Conservation (phyloP, 768 basidiomycete species). For the Psilocybe azurescens region DNA sequence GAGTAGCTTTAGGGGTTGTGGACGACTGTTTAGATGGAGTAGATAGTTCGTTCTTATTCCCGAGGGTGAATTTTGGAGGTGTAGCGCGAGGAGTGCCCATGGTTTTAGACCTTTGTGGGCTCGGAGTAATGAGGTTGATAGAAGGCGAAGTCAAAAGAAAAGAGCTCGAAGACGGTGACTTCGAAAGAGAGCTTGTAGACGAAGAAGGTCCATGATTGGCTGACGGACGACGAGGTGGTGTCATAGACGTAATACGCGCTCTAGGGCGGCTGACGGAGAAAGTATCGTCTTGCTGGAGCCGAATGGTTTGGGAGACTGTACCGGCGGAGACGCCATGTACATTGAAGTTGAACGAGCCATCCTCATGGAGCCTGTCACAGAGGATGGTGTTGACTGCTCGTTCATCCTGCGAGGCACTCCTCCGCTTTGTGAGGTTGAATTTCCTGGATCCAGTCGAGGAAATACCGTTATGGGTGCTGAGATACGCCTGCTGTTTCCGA, state of each 20-base stretch:
- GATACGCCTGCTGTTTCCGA: conserved; percentile 38
- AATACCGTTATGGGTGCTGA: conserved; percentile 43
- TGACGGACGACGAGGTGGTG: conserved; percentile 33
- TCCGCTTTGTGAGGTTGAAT: conserved; percentile 24
- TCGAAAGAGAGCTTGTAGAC: conserved; percentile 28
- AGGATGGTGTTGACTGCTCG: conserved; percentile 20
- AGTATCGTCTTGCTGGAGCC: conserved; percentile 19
- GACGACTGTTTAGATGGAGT: conserved; percentile 24
- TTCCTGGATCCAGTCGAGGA: conserved; percentile 31
- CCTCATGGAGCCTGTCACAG: conserved; percentile 30
- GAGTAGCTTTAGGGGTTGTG: conserved; percentile 26
- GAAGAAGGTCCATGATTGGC: conserved; percentile 23
- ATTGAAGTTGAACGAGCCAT: conserved; percentile 31
- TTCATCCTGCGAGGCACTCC: conserved; percentile 22
- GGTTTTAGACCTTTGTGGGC: conserved; percentile 38
- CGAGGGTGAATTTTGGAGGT: conserved; percentile 35
- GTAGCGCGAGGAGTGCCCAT: conserved; percentile 35
- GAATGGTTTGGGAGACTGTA: conserved; percentile 23
- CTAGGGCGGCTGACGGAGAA: conserved; percentile 39
- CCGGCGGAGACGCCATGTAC: conserved; percentile 26
- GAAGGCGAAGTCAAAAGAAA: conserved; percentile 34
- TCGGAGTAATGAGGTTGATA: conserved; percentile 45
- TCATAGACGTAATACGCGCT: conserved; percentile 51
- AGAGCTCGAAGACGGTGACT: conserved; percentile 30
- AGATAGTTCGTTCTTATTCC: conserved; percentile 19